phyloP scores from a whole-genome alignment of 1,284 basidiomycete species.

The Sanghuangporus weigelae region DNA sequence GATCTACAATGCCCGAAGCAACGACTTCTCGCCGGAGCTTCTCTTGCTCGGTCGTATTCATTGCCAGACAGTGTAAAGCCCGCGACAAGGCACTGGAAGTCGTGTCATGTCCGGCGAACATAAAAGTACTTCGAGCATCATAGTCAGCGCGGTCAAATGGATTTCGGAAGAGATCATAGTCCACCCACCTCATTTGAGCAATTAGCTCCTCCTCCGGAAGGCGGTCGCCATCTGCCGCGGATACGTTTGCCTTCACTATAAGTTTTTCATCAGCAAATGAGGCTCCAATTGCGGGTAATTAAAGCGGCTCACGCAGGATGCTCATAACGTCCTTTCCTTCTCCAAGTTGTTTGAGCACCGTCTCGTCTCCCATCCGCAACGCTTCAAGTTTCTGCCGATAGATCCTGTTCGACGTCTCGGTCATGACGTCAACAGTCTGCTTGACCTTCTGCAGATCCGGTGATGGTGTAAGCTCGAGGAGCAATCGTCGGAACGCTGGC shows the following conservation, averaged over 20 bases:
- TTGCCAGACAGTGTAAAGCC: slow-evolving; percentile 10
- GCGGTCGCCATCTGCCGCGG: slow-evolving; percentile 10
- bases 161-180: background rate
- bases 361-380: slow-evolving; percentile 14
- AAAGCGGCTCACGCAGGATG: slow-evolving; percentile 10
- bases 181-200: slow-evolving; percentile 17
- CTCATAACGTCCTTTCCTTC: slow-evolving; percentile 19
- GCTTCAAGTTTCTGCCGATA: slow-evolving; percentile 15
- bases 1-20: slow-evolving; percentile 10
- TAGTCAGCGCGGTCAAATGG: background rate
- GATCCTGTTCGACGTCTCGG: slow-evolving; percentile 15
- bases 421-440: slow-evolving; percentile 17
- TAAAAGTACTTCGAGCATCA: slow-evolving; percentile 10
- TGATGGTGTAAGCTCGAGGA: slow-evolving; percentile 14
- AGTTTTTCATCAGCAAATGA: background rate
- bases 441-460: slow-evolving; percentile 16
- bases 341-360: slow-evolving; percentile 8
- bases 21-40: slow-evolving; percentile 15
- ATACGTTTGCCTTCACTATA: slow-evolving; percentile 16
- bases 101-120: slow-evolving; percentile 19
- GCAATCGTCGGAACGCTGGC: slow-evolving; percentile 13
- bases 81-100: slow-evolving; percentile 18
- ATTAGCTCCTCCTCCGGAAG: slow-evolving; percentile 18
- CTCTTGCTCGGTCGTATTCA: slow-evolving; percentile 11
- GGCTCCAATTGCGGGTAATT: background rate